Evolutionary conservation across 805 yeast species (phyloP).

Genomic region (Hemisphaericaspora nanyangensis): DNA sequence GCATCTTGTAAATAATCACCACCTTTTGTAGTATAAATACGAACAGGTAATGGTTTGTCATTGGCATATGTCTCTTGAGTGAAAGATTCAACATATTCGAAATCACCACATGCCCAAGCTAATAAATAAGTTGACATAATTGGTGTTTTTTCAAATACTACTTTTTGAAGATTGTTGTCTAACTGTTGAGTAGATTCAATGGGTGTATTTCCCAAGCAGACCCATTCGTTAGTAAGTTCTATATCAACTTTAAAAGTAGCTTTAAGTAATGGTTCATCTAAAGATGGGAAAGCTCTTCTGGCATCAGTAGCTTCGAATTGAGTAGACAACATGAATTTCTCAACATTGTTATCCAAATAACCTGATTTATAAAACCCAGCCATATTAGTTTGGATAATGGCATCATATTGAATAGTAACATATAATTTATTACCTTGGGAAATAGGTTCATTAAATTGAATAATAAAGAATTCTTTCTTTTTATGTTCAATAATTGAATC

Average conservation of each 20-base stretch:
- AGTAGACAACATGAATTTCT: conserved; percentile 43
- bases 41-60: conserved; percentile 43
- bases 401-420: conserved; percentile 35
- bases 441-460: conserved; percentile 46
- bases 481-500: conserved; percentile 22
- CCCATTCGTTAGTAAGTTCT: conserved; percentile 24
- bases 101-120: conserved; percentile 59
- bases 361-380: conserved; percentile 52
- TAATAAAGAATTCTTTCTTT: conserved; percentile 60
- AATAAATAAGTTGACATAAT: conserved; percentile 53
- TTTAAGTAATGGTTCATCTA: conserved; percentile 54
- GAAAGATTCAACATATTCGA: conserved; percentile 48
- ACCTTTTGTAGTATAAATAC: conserved; percentile 52
- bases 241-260: conserved; percentile 51
- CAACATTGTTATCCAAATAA: conserved; percentile 31
- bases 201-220: conserved; percentile 50
- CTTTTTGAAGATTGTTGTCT: conserved; percentile 17
- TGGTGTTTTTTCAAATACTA: conserved; percentile 45
- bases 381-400: conserved; percentile 51
- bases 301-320: conserved; percentile 61
- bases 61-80: conserved; percentile 35
- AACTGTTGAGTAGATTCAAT: conserved; percentile 7
- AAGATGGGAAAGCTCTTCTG: conserved; percentile 54
- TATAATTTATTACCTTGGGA: conserved; percentile 18
- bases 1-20: conserved; percentile 45